phyloP scores from a whole-genome alignment of 1,284 basidiomycete species.

The Cutaneotrichosporon spelunceum region DNA sequence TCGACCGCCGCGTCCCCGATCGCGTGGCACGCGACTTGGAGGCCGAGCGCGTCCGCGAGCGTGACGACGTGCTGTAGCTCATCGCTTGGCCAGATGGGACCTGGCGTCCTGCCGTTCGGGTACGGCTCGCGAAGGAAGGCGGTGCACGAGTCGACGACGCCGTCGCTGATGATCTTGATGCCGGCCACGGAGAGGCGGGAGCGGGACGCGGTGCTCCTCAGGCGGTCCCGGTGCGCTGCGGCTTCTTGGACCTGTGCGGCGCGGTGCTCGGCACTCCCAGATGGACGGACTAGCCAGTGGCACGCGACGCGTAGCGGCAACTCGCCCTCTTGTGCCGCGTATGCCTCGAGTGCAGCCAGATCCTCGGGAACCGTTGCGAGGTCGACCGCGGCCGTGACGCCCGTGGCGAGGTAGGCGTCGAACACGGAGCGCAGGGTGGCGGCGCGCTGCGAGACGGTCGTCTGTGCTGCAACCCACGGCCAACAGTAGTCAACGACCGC shows the following conservation, averaged over 20 bases:
- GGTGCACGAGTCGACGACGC: slow-evolving; percentile 40
- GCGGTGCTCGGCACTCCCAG: slow-evolving; percentile 23
- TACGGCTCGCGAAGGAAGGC: slow-evolving; percentile 38
- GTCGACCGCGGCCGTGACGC: slow-evolving; percentile 34
- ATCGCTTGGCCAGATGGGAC: slow-evolving; percentile 36
- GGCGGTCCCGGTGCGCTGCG: slow-evolving; percentile 26
- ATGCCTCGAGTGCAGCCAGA: slow-evolving; percentile 31
- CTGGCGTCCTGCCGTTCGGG: slow-evolving; percentile 24
- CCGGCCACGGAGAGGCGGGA: slow-evolving; percentile 26
- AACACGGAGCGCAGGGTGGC: slow-evolving; percentile 25
- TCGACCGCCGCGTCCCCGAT: slow-evolving; percentile 40
- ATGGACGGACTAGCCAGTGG: slow-evolving; percentile 31
- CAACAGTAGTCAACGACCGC: slow-evolving; percentile 30
- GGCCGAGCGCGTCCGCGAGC: slow-evolving; percentile 31
- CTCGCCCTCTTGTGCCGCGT: slow-evolving; percentile 12
- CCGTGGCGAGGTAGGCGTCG: slow-evolving; percentile 29
- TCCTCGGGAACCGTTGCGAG: slow-evolving; percentile 31
- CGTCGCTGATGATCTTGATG: slow-evolving; percentile 41
- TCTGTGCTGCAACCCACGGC: slow-evolving; percentile 27
- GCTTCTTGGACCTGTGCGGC: slow-evolving; percentile 23
- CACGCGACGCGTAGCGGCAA: slow-evolving; percentile 34
- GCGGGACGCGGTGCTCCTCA: too few species aligned
- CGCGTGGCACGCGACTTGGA: slow-evolving; percentile 39
- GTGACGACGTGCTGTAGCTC: slow-evolving; percentile 29
- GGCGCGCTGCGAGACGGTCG: slow-evolving; percentile 22